phyloP scores from a whole-genome alignment of 176 grass and related monocot genomes.

The Carex pumila region DNA sequence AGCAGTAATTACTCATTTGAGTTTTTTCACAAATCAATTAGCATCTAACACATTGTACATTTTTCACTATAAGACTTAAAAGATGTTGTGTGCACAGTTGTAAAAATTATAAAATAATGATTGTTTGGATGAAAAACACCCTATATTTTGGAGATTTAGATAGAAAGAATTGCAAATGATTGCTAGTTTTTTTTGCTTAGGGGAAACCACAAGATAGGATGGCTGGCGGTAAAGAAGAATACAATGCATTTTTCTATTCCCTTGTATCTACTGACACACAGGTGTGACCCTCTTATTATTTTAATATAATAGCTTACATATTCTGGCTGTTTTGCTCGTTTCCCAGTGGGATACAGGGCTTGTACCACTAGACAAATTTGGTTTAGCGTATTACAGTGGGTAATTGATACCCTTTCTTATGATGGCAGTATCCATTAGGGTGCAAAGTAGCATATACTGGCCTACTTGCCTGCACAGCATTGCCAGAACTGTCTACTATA shows the following conservation, averaged over 20 bases:
- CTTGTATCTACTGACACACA: conserved; percentile 98
- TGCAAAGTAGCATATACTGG: not conserved
- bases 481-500: not conserved
- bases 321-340: not conserved
- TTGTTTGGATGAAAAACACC: not conserved
- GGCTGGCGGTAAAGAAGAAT: conserved; percentile 99
- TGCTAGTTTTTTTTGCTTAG: conserved; percentile 25
- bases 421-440: not conserved
- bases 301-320: not conserved
- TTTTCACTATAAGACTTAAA: not conserved
- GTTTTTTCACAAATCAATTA: not conserved
- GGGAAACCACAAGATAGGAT: conserved; percentile 92
- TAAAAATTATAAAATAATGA: not conserved
- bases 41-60: not conserved
- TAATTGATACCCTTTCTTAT: not conserved
- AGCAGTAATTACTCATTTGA: not conserved
- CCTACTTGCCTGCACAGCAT: not conserved
- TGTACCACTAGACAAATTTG: not conserved
- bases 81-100: too few relatives aligned
- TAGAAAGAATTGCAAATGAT: not conserved
- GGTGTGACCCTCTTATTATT: conserved; percentile 24
- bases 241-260: conserved; percentile 99
- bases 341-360: not conserved
- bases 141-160: not conserved
- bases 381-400: not conserved